A percentile compares a stretch with the other conserved stretches of the same genome.
phyloP scores from a whole-genome alignment of 805 yeast genomes.

The Saturnispora zaruensis region DNA sequence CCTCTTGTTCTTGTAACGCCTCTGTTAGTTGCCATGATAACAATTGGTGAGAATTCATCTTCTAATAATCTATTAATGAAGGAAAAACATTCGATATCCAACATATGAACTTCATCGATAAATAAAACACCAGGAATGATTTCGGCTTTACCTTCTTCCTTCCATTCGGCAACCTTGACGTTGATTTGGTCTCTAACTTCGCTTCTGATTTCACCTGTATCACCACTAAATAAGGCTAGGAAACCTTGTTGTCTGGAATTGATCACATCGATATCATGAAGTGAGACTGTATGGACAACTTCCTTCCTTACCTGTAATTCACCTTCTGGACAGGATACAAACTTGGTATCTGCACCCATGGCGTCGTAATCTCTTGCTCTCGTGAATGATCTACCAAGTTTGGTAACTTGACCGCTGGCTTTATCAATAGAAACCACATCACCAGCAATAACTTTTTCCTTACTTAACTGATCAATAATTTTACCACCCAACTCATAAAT shows the following conservation, averaged over 20 bases:
- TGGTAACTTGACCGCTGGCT: conserved; percentile 92
- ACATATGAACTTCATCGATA: conserved; percentile 97
- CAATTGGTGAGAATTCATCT: conserved; percentile 86
- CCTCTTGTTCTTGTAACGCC: conserved; percentile 92
- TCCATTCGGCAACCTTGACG: conserved; percentile 83
- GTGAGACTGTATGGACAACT: conserved; percentile 92
- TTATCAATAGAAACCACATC: conserved; percentile 97
- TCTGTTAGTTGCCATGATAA: conserved; percentile 90
- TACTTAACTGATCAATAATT: conserved; percentile 80
- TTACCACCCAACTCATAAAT: conserved; percentile 43
- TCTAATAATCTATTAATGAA: conserved; percentile 91
- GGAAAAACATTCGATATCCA: conserved; percentile 93
- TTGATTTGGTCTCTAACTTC: conserved; percentile 63
- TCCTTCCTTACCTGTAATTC: conserved; percentile 98
- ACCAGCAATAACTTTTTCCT: conserved; percentile 90
- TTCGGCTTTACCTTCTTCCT: conserved; percentile 97
- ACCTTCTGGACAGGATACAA: conserved; percentile 97
- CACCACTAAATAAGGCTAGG: conserved; percentile 47
- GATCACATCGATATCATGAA: conserved; percentile 94
- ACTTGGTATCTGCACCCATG: conserved; percentile 83
- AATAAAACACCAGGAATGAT: conserved; percentile 95
- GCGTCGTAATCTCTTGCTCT: conserved; percentile 97
- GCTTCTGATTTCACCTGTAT: conserved; percentile 86
- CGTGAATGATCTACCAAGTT: conserved; percentile 98
- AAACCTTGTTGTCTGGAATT: conserved; percentile 88